Evolutionary conservation across 495 filamentous ascomycete genomes (phyloP), one percentile per base, ranked within the genome.

Genomic region (Xylaria venustula): DNA sequence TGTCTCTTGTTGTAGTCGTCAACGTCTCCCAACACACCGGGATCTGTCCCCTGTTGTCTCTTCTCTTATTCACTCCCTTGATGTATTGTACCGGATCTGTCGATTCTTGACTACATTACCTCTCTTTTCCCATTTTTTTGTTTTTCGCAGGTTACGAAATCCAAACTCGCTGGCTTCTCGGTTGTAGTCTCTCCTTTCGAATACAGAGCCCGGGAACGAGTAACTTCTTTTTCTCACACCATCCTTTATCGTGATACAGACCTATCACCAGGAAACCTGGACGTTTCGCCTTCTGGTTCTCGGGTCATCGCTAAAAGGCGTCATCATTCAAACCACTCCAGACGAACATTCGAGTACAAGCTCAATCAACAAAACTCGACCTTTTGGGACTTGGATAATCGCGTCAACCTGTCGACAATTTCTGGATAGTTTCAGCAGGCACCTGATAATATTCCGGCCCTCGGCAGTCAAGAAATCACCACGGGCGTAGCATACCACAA

Each of bases 51-150:
- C 46, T 57, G 59, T 47, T 28, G 26, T 57, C 46, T 50, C 15
- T 62, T 48, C 50, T 49, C 32, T 56, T 56, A 54, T 62, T 62
- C 60, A 62, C 60, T 62, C 60, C 54, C 60, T 62, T 37, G 40
- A 56, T 52, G 44, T 62, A 50, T 54, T 20, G 52, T 37, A 37
- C 50, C 48, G 58, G 54, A 48, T 61, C 58, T 3, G 11, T 54
- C 9, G 58, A 61, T 54, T 61, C 58, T 44, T 22, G 40, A 25
- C 32, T 59, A 50, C 34, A 25, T 32, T 23, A 32, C 23, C 19
- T 22, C 23, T 12, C 12, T 25, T 42, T 46, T 53, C 54, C 23
- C 20, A 36, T 25, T 26, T 22, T 45, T 37, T 14, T 12, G 5
- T 44, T 23, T 49, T 56, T 60, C 57, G 57, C 57, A 50, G 57